Evolutionary conservation across 108 stramenopile species (phyloP).

Genomic region (Licmophora abbreviata): DNA sequence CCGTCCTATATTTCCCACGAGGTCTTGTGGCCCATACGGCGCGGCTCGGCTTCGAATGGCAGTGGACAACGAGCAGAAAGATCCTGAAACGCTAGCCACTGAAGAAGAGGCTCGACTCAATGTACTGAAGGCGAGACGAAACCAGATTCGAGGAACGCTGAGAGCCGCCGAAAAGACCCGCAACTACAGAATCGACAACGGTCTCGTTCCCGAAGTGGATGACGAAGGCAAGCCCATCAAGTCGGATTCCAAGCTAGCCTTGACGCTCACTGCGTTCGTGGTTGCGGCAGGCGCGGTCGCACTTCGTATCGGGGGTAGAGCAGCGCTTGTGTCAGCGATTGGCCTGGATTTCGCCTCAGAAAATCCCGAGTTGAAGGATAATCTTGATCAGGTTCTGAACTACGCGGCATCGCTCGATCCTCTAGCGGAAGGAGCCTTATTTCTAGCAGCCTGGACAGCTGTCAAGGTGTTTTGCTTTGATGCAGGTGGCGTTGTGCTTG

Average conservation of each 20-base stretch:
- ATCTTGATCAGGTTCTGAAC: slow-evolving; percentile 57
- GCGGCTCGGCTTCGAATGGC: background rate
- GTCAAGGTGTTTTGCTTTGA: slow-evolving; percentile 82
- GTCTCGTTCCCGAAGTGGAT: slow-evolving; percentile 44
- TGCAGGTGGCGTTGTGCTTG: slow-evolving; percentile 74
- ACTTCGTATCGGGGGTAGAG: slow-evolving; percentile 81
- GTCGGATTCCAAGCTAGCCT: slow-evolving; percentile 55
- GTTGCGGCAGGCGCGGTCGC: slow-evolving; percentile 81
- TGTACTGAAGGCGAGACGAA: slow-evolving; percentile 39
- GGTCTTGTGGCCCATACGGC: too few relatives aligned
- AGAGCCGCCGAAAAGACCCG: slow-evolving; percentile 45
- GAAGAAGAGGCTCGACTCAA: slow-evolving; percentile 57
- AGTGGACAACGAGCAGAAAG: slow-evolving; percentile 11
- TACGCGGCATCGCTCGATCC: slow-evolving; percentile 48
- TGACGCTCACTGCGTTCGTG: slow-evolving; percentile 74
- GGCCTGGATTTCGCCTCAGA: slow-evolving; percentile 82
- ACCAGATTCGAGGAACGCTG: slow-evolving; percentile 50
- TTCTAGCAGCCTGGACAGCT: slow-evolving; percentile 64
- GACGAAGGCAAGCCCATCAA: slow-evolving; percentile 49
- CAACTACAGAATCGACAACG: slow-evolving; percentile 40
- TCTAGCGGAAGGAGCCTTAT: slow-evolving; percentile 33
- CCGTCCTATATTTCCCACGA: too few relatives aligned
- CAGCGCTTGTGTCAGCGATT: slow-evolving; percentile 66
- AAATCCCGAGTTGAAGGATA: slow-evolving; percentile 67
- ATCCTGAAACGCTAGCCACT: slow-evolving; percentile 23